Base-by-base conservation (phyloP, 164 flowering plant species). In the Buxus sempervirens region DNA sequence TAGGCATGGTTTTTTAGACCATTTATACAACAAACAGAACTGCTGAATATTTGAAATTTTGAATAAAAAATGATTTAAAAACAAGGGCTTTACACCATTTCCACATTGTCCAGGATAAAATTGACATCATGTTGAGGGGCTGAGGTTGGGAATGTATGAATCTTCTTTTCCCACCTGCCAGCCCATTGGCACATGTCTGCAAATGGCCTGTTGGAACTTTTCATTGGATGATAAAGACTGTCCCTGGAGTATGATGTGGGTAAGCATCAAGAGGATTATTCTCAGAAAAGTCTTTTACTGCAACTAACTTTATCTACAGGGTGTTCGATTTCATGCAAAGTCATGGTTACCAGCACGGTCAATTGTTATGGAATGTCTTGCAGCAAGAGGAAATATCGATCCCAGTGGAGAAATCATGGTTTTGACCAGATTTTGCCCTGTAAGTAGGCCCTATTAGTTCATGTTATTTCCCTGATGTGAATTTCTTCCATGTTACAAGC, bases 281-380 rank as follows among this genome's bases (percentile, higher is more conserved):
- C 36, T 64, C 20, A 69, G 58, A 26, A 36, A 59, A 49, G 41
- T 16, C 7, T 32, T 22, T 45, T 49, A 27, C 36, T 9, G 54
- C 22, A 42, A 54, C 10, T 10, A 12, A 61, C 53, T 70, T 25
- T 63, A 21, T 69, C 73, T 54, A 20, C 82, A 90, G 96, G 80
- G 76, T 82, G 78, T 95, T 48, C 78, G 81, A 2, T 83, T 76
- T 76, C 88, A 87, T 78, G 84, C 82, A 60, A 86, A 77, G 67
- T 93, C 96, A 21, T 93, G 98, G 98, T 76, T 93, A 64, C 98
- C 98, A 24, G 97, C 98, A 28, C 82, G 95, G 16, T 79, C 93
- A 58, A 84, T 90, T 78, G 89, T 93, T 24, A 67, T 80, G 86
- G 86, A 85, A 64, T 80, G 84, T 71, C 85, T 91, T 45, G 76